Percentiles rank a stretch among this genome's conserved stretches.
Conservation (phyloP, 2,329 filamentous ascomycete species). For the Cladosporium sp. region DNA sequence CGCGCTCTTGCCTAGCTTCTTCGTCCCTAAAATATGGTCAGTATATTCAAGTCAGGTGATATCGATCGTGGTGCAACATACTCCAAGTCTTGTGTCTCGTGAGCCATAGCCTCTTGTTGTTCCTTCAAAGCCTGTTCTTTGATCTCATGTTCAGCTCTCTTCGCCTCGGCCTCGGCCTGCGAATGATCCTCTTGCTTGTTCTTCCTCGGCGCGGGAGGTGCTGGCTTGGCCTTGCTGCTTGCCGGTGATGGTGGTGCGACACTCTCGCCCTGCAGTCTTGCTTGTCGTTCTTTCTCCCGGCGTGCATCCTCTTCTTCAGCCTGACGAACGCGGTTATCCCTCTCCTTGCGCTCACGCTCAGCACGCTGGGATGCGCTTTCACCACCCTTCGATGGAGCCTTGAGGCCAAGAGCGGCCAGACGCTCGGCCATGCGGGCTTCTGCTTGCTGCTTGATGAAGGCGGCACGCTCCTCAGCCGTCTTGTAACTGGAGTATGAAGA, state of each 20-base stretch:
- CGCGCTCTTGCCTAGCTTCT: slow-evolving; percentile 71
- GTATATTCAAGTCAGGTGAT: slow-evolving; percentile 14
- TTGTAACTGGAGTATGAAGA: slow-evolving; percentile 78
- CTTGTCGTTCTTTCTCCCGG: slow-evolving; percentile 81
- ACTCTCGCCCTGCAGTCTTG: slow-evolving; percentile 75
- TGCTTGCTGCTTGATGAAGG: slow-evolving; percentile 95
- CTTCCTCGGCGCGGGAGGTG: slow-evolving; percentile 74
- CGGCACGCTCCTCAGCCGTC: slow-evolving; percentile 88
- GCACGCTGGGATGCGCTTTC: slow-evolving; percentile 79
- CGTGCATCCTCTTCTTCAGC: slow-evolving; percentile 92
- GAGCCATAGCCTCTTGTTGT: slow-evolving; percentile 72
- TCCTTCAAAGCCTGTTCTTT: slow-evolving; percentile 55
- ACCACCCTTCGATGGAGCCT: slow-evolving; percentile 67
- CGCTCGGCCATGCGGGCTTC: slow-evolving; percentile 96
- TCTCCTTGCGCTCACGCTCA: slow-evolving; percentile 82
- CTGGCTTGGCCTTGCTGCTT: slow-evolving; percentile 40
- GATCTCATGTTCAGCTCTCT: slow-evolving; percentile 55
- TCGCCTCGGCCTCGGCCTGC: slow-evolving; percentile 53
- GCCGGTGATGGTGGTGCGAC: slow-evolving; percentile 53
- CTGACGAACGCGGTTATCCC: slow-evolving; percentile 79
- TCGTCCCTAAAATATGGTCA: slow-evolving; percentile 56
- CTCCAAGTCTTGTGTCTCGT: slow-evolving; percentile 73
- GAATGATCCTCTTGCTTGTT: slow-evolving; percentile 49
- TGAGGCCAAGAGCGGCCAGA: slow-evolving; percentile 87
- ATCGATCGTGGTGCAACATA: slow-evolving; percentile 52